Evolutionary conservation across 2,329 filamentous ascomycete species (phyloP).

Genomic region (Drechslerella dactyloides): DNA sequence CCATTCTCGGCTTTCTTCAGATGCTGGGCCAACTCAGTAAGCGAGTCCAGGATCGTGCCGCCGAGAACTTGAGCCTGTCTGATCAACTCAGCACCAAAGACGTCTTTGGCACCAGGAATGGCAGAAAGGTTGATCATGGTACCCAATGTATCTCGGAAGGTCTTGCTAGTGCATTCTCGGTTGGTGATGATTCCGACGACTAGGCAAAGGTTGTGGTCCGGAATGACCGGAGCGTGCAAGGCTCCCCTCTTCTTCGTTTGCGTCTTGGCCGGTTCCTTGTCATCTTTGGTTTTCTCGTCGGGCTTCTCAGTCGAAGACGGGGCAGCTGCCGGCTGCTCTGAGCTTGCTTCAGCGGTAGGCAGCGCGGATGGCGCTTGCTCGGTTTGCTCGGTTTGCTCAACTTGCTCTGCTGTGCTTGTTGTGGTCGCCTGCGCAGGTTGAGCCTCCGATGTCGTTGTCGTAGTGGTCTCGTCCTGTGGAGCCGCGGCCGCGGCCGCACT

Average conservation of each 20-base stretch:
- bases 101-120: constrained; percentile 84
- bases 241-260: constrained; percentile 66
- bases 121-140: constrained; percentile 98
- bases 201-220: constrained; percentile 84
- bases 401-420: constrained; percentile 9
- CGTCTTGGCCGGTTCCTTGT: constrained; percentile 48
- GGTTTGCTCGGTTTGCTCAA: too few relatives aligned
- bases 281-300: constrained; percentile 52
- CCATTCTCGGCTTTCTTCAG: constrained; percentile 85
- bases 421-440: constrained; percentile 20
- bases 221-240: constrained; percentile 81
- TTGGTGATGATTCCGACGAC: constrained; percentile 98
- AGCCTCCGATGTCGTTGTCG: not conserved
- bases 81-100: constrained; percentile 92
- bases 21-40: constrained; percentile 82
- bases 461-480: not conserved
- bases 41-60: constrained; percentile 80
- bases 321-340: constrained; percentile 8
- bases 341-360: not conserved
- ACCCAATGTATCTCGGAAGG: constrained; percentile 94
- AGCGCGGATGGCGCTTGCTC: not conserved
- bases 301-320: constrained; percentile 26
- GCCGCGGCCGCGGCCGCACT: not conserved
- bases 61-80: constrained; percentile 83
- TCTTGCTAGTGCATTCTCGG: constrained; percentile 94